Conservation (phyloP, 495 filamentous ascomycete species). For the Monascus purpureus region DNA sequence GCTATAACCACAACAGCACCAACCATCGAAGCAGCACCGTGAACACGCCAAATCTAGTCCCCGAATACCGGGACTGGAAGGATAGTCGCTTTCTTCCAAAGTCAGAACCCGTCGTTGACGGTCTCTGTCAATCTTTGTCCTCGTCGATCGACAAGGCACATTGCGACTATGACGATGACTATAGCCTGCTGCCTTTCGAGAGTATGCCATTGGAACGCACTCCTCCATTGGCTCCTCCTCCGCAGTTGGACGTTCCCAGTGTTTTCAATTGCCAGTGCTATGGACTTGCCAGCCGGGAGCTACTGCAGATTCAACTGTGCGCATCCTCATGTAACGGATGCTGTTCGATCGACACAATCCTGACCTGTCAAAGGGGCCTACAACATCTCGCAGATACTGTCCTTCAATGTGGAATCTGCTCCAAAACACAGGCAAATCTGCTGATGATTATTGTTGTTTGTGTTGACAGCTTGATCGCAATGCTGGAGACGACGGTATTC, state of each 20-base stretch:
- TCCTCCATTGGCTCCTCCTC: background rate
- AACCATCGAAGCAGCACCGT: background rate
- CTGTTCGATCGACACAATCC: slow-evolving; percentile 16
- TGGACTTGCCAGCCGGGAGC: slow-evolving; percentile 8
- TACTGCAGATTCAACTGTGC: slow-evolving; percentile 10
- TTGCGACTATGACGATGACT: background rate
- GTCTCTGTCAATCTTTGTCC: background rate
- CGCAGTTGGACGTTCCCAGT: background rate
- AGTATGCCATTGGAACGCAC: background rate
- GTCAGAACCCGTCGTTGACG: background rate
- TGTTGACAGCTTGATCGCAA: slow-evolving; percentile 20
- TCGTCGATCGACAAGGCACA: background rate
- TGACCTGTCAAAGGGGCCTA: slow-evolving; percentile 16
- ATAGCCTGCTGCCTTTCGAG: background rate
- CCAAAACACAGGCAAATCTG: slow-evolving; percentile 13
- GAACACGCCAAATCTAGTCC: background rate
- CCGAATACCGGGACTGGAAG: background rate
- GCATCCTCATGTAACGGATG: slow-evolving; percentile 4
- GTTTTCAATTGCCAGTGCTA: slow-evolving; percentile 7
- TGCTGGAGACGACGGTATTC: slow-evolving; percentile 12
- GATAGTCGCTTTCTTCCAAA: background rate
- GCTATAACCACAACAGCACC: background rate
- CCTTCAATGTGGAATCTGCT: slow-evolving; percentile 18
- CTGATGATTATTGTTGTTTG: slow-evolving; percentile 21
- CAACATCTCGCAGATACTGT: slow-evolving; percentile 17